Evolutionary conservation across 768 basidiomycete genomes (phyloP), one percentile per base, ranked within the genome.

Genomic region (Sutorius australiensis): DNA sequence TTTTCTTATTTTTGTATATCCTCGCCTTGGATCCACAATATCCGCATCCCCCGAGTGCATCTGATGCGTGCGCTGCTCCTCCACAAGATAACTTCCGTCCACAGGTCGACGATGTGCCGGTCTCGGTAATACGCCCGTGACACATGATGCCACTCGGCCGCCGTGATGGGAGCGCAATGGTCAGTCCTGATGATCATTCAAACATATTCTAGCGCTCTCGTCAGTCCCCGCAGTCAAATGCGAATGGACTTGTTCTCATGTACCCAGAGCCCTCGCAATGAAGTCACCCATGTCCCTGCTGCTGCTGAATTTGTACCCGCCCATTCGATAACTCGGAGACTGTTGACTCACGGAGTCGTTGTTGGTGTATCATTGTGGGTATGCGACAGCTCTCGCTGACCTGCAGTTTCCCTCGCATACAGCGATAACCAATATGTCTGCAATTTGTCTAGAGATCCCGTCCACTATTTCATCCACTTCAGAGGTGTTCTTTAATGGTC

Each of bases 401-500:
- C 37, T 45, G 33, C 44, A 5, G 21, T 16, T 52, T 40, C 39
- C 40, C 17, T 48, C 41, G 3, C n/a, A 37, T 17, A 45, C 17
- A 11, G 5, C 32, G 27, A 39, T 51, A 12, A 6, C 37, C 32
- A 37, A 61, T 39, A 44, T 47, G 34, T 50, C 58, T 40, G 46
- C 43, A 14, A 58, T 61, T 27, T 61, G 64, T 32, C 32, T 48
- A 14, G 54, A 64, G 38, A 63, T 65, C 50, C 64, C 61, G 34
- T 61, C 55, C 40, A 53, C 56, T 1, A 56, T 58, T 32, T 66
- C 64, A 10, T 45, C 48, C 0, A 51, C 53, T 40, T 63, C 63
- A 36, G 64, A 49, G 54, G 56, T 66, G 30, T 64, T 56, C 48
- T 66, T 63, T 48, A 48, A 58, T 47, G 63, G 63, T 65, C 46